Conservation (phyloP, 2,329 filamentous ascomycete genomes). For the Fusarium papillatum region DNA sequence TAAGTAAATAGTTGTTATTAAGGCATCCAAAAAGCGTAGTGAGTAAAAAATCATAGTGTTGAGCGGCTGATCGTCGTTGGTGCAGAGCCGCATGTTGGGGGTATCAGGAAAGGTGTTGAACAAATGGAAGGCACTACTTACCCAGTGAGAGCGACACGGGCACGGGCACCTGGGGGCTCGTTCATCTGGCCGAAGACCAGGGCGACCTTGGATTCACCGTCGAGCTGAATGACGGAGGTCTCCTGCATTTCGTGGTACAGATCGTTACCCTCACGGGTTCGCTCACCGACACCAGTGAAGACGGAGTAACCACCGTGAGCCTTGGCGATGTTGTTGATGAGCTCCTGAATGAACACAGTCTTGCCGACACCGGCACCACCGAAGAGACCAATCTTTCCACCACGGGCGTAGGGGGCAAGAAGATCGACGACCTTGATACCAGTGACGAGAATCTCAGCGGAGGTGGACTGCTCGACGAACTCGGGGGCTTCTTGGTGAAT, state of each 20-base stretch:
- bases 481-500: constrained; percentile 95
- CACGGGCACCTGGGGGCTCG: constrained; percentile 99
- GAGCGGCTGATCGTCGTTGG: background rate
- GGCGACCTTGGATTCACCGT: constrained; percentile 99
- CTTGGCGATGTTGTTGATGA: constrained; percentile 99
- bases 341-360: constrained; percentile 99
- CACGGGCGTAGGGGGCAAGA: constrained; percentile 98
- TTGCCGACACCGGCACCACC: constrained; percentile 99
- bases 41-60: constrained; percentile 4
- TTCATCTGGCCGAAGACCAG: constrained; percentile 99
- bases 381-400: constrained; percentile 99
- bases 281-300: constrained; percentile 99
- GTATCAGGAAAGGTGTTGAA: constrained; percentile 9
- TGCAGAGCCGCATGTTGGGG: background rate
- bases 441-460: constrained; percentile 96
- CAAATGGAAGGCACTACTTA: constrained; percentile 14
- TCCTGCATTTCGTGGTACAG: constrained; percentile 99
- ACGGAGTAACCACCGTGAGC: constrained; percentile 99
- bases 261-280: constrained; percentile 99
- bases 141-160: constrained; percentile 98
- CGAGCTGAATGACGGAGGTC: constrained; percentile 99
- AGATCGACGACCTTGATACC: constrained; percentile 99
- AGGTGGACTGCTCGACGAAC: constrained; percentile 96
- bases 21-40: background rate
- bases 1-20: background rate